A percentile compares a stretch with the other conserved stretches of the same genome.
Conservation (phyloP, 345 rosid species). For the Lepidium didymum region DNA sequence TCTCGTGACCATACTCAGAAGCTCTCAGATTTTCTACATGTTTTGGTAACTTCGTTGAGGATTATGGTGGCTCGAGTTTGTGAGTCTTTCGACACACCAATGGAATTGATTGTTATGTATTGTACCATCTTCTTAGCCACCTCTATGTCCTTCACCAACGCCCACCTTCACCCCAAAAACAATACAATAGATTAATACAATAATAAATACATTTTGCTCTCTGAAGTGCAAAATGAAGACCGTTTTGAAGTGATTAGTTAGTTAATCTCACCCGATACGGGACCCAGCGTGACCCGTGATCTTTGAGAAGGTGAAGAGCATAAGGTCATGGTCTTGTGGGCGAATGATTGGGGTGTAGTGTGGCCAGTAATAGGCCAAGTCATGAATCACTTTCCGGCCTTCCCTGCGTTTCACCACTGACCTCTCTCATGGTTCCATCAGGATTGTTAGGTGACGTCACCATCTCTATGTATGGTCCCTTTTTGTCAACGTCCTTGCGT, state of each 20-base stretch:
- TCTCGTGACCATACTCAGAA: slow-evolving; percentile 42
- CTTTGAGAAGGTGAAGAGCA: slow-evolving; percentile 89
- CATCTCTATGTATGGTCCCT: slow-evolving; percentile 59
- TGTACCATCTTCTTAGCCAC: slow-evolving; percentile 59
- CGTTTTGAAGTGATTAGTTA: background rate
- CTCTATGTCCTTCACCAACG: slow-evolving; percentile 55
- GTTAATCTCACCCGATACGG: slow-evolving; percentile 62
- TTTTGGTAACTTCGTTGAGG: slow-evolving; percentile 36
- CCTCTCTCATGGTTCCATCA: slow-evolving; percentile 52
- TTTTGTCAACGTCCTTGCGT: slow-evolving; percentile 45
- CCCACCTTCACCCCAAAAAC: slow-evolving; percentile 47
- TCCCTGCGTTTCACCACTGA: slow-evolving; percentile 48
- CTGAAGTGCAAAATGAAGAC: background rate
- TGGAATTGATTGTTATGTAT: slow-evolving; percentile 44
- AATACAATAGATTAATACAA: background rate
- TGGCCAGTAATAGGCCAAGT: slow-evolving; percentile 92
- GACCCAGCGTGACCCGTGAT: slow-evolving; percentile 90
- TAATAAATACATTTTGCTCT: background rate
- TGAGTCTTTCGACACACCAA: slow-evolving; percentile 78
- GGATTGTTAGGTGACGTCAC: slow-evolving; percentile 83
- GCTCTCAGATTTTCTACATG: slow-evolving; percentile 30
- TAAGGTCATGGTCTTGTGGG: slow-evolving; percentile 55
- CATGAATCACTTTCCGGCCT: slow-evolving; percentile 52
- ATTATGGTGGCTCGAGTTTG: slow-evolving; percentile 72
- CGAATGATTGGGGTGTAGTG: slow-evolving; percentile 60